phyloP scores from a whole-genome alignment of 768 basidiomycete genomes.

The Lepiota subincarnata region DNA sequence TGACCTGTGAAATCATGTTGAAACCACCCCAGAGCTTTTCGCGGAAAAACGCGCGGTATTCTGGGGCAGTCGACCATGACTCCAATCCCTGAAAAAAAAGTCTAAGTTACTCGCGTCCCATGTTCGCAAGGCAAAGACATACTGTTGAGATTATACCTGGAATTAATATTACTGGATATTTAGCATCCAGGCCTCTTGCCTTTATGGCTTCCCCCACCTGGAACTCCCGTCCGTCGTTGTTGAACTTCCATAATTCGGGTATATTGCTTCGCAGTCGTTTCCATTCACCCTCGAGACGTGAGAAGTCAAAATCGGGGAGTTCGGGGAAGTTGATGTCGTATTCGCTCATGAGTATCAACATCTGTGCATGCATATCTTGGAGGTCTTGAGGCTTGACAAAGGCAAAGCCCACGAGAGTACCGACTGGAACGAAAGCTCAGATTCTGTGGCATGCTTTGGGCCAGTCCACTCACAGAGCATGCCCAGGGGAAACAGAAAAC shows the following conservation, averaged over 20 bases:
- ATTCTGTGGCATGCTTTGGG: neutral
- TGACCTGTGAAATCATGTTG: constrained; percentile 78
- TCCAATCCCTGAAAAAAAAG: constrained; percentile 60
- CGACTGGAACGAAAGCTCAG: constrained; percentile 41
- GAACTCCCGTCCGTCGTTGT: constrained; percentile 77
- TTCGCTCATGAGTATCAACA: constrained; percentile 62
- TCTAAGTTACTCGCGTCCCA: neutral
- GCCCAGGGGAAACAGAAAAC: constrained; percentile 71
- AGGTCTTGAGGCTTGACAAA: constrained; percentile 66
- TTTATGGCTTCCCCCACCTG: constrained; percentile 68
- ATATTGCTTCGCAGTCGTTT: constrained; percentile 59
- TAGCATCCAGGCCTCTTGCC: constrained; percentile 58
- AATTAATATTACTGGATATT: constrained; percentile 80
- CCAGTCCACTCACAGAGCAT: constrained; percentile 42
- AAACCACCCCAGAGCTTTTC: constrained; percentile 80
- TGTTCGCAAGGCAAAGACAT: constrained; percentile 18
- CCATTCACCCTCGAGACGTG: constrained; percentile 72
- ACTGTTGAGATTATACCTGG: constrained; percentile 91
- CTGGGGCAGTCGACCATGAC: constrained; percentile 88
- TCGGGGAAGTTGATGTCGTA: constrained; percentile 66
- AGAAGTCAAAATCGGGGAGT: constrained; percentile 62
- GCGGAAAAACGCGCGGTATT: constrained; percentile 87
- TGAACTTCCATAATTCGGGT: constrained; percentile 80
- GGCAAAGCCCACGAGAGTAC: constrained; percentile 56
- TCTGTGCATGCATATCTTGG: constrained; percentile 63